phyloP scores from a whole-genome alignment of 495 filamentous ascomycete species.

The Aspergillus biplanus region DNA sequence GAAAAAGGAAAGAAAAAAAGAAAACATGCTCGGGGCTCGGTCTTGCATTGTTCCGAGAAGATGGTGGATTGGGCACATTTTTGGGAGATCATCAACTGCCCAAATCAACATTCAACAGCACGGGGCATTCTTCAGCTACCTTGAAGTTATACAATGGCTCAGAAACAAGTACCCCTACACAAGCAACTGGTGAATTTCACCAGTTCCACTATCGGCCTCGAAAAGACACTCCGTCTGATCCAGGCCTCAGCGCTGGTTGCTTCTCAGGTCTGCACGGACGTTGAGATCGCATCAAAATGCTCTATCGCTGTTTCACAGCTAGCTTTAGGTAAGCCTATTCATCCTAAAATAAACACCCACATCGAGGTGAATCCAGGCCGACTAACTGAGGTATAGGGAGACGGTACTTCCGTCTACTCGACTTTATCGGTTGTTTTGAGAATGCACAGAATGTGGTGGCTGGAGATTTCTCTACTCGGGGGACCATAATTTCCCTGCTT shows the following conservation, averaged over 20 bases:
- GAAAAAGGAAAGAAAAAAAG: too few species aligned
- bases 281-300: constrained; percentile 5
- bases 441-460: constrained; percentile 1
- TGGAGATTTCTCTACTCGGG: neutral
- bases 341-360: neutral
- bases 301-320: constrained; percentile 4
- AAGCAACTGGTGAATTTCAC: constrained; percentile 18
- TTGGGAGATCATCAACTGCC: too few species aligned
- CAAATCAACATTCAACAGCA: neutral
- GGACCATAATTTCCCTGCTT: neutral
- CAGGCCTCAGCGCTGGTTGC: constrained; percentile 9
- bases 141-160: neutral
- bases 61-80: too few species aligned
- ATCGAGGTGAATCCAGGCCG: neutral
- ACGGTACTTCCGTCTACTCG: constrained; percentile 18
- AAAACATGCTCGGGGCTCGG: too few species aligned
- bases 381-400: constrained; percentile 3
- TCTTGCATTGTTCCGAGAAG: too few species aligned
- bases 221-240: constrained; percentile 17
- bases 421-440: constrained; percentile 19
- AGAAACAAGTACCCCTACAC: neutral
- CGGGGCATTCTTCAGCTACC: neutral
- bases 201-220: constrained; percentile 11
- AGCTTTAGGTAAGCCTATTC: constrained; percentile 5
- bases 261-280: neutral